Conservation (phyloP, 176 grass and related monocot genomes). For the Eleusine indica region DNA sequence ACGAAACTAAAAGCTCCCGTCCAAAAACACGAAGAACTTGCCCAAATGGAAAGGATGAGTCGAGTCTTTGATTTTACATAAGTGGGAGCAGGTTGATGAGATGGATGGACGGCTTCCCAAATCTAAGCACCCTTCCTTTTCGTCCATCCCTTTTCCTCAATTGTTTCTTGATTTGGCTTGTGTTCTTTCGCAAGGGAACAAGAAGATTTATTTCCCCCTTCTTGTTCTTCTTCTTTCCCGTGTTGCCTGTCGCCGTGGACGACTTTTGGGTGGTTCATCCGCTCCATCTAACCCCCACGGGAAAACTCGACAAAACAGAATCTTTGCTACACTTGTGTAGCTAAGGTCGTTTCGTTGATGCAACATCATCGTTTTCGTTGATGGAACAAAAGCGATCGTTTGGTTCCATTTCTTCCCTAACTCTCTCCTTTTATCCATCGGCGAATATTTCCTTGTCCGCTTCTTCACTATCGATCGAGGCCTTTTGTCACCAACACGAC, state of each 20-base stretch:
- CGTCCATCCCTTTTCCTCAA: background rate
- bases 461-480: background rate
- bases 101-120: background rate
- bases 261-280: constrained; percentile 34
- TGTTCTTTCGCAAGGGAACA: constrained; percentile 15
- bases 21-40: background rate
- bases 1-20: too few relatives aligned
- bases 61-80: constrained; percentile 26
- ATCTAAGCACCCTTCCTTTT: background rate
- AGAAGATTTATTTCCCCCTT: background rate
- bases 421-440: background rate
- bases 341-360: background rate
- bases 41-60: constrained; percentile 1
- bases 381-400: background rate
- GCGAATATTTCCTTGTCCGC: background rate
- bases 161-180: constrained; percentile 23
- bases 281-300: constrained; percentile 31
- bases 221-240: background rate
- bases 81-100: constrained; percentile 32
- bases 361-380: background rate
- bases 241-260: too few relatives aligned
- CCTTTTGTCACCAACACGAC: constrained; percentile 5
- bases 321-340: background rate
- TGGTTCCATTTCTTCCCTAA: background rate
- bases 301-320: constrained; percentile 29